Evolutionary conservation across 139 green algal species (phyloP), one percentile per base, ranked within the genome.

Genomic region (Coccomyxa sp.): DNA sequence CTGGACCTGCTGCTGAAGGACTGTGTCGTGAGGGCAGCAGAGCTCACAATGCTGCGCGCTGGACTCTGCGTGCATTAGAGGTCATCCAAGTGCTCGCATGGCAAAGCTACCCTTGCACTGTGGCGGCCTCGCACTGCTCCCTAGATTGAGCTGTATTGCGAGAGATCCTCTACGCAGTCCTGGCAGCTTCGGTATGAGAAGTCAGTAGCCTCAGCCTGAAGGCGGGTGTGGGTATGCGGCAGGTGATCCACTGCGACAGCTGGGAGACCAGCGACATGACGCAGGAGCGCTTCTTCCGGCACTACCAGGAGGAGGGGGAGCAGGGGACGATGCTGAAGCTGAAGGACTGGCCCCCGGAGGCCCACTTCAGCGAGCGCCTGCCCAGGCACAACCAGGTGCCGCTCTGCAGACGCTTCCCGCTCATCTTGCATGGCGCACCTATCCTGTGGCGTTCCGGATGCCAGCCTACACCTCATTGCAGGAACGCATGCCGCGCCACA

Each of bases 331-430:
- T 97, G 88, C 78, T 94, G 68, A 97, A 97, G 86, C 88, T 97
- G 36, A 97, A 97, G 88, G 93, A 97, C 87, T 97, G 88, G 84
- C 93, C 93, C 0, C 89, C 92, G 0, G 44, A 83, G 0, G 82
- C 64, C 3, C 68, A 78, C 54, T 94, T 93, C 79, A 69, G 27
- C 0, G 27, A 82, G 4, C 58, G 84, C 16, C 80, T 94, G 78
- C 78, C 69, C 16, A 54, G 85, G 2, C 90, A 93, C 77, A 82
- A 85, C 39, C 70, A 90, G 87, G 87, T 89, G 34, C 10, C 82
- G 35, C 22, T 40, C 27, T 34, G 54, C 75, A 40, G 29, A 6
- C 0, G 14, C 41, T 70, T 7, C n/a, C 41, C 7, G n/a, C 7
- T 44, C 35, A 36, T 64, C 9, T 64, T 8, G 31, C 39, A 35